Conservation (phyloP, 2,329 filamentous ascomycete species). For the Cryoendolithus antarcticus region DNA sequence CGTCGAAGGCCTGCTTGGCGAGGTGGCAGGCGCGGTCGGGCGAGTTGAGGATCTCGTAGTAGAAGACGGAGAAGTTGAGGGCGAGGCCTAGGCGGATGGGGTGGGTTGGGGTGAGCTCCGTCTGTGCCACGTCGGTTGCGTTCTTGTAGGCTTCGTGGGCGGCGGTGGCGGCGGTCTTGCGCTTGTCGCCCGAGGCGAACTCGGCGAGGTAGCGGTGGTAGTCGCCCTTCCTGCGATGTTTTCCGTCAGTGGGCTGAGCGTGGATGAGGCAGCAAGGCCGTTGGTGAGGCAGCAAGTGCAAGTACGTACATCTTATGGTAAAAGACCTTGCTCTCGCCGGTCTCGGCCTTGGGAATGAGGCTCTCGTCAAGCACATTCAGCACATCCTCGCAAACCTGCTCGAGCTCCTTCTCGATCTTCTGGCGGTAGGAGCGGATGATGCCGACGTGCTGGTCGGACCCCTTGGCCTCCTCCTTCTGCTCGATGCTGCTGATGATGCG, state of each 20-base stretch:
- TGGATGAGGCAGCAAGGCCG: neutral
- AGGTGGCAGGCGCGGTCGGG: conserved; percentile 96
- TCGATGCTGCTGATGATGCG: conserved; percentile 99
- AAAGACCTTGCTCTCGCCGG: conserved; percentile 98
- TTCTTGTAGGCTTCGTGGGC: conserved; percentile 98
- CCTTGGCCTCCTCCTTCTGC: conserved; percentile 99
- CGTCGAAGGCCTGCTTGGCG: conserved; percentile 97
- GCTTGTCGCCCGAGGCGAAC: conserved; percentile 86
- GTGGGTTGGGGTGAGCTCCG: conserved; percentile 92
- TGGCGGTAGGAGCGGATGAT: conserved; percentile 95
- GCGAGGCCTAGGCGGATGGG: conserved; percentile 95
- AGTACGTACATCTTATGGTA: conserved; percentile 95
- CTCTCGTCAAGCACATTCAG: conserved; percentile 86
- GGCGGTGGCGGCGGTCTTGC: conserved; percentile 74
- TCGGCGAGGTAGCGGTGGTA: conserved; percentile 93
- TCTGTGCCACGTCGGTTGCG: conserved; percentile 96
- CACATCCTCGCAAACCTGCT: conserved; percentile 96
- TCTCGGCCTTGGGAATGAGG: conserved; percentile 89
- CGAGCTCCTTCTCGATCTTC: conserved; percentile 96
- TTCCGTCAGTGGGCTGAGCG: conserved; percentile 7
- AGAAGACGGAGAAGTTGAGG: conserved; percentile 98
- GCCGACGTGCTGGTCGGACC: conserved; percentile 82
- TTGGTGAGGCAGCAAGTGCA: neutral
- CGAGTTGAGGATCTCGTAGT: conserved; percentile 98
- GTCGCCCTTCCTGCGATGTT: conserved; percentile 69